Evolutionary conservation across 176 grass and related monocot genomes (phyloP), one percentile per base, ranked within the genome.

Genomic region (Aechmea fasciata): DNA sequence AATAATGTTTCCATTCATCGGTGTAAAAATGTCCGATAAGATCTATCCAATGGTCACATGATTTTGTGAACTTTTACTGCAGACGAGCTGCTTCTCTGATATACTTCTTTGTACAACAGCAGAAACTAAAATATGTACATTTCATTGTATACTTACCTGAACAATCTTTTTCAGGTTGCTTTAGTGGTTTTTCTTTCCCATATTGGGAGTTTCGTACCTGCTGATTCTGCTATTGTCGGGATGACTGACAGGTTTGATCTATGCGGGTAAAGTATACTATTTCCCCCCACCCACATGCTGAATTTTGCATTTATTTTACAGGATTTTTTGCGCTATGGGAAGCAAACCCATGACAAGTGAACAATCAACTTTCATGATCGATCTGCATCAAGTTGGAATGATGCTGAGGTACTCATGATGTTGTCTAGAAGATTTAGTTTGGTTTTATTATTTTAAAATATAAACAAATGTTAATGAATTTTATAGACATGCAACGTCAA

Each of bases 121-220:
- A 59, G 2, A 59, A 59, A 59, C 19, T 59, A 59, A 20, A 59
- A 59, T 59, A 59, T 17, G 19, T 17, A 15, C n/a, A 59, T 59
- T 59, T 7, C 15, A 8, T 59, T 59, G 19, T 59, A 14, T 59
- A 5, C 19, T 59, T 59, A 59, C n/a, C 54, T 59, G 25, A 59
- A 59, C n/a, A 17, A 17, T 15, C 51, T 13, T 71, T 87, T 82
- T 85, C 81, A 97, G 93, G 93, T 97, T 82, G 89, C 93, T 67
- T 90, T 92, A 82, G 75, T 97, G 55, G 83, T 97, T 87, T 97
- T 92, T 71, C 88, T 97, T 87, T 83, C 93, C 82, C 93, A 97
- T 74, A 85, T 92, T 50, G 93, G 93, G 87, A 97, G 93, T 79
- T 97, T 97, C 81, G 89, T 92, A 79, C 93, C 88, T 66, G 93